Evolutionary conservation across 345 rosid genomes (phyloP), one percentile per base, ranked within the genome.

Genomic region (Microcos paniculata): DNA sequence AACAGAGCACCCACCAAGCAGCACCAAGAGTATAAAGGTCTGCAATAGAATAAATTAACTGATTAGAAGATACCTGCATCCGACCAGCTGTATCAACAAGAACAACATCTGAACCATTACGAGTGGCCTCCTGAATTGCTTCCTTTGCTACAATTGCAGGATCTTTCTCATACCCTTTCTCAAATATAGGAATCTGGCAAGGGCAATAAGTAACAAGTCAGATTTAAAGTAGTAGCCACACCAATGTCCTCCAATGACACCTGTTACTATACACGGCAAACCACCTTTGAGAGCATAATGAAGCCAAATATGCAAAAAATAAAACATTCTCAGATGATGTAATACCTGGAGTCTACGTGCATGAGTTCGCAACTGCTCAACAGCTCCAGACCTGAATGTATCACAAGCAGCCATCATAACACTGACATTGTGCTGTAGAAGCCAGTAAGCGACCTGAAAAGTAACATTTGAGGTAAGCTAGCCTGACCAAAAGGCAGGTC

Each of bases 351-450:
- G 85, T 78, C 99, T 92, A 52, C 98, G 97, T 74, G 98, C 99
- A 86, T 96, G 99, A 63, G 97, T 94, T 51, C 98, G 79, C 76
- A 96, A 81, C 84, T 96, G 99, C 84, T 96, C 99, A 79, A 96
- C 98, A 80, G 98, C 99, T 78, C 99, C 99, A 51, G 99, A 89
- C 33, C 99, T 90, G 83, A 96, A 96, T 74, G 99, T 96, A 83
- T 96, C 99, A 73, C 98, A 96, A 45, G 99, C 99, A 82, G 99
- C 99, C 98, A 96, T 96, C 99, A 92, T 93, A 68, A 92, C 98
- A 62, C 86, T 90, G 75, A 92, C 82, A 55, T 96, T 82, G 81
- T 96, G 98, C 96, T 93, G 97, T 77, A 70, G 85, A 83, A 96
- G 99, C 99, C 99, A 96, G 83, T 92, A 93, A 9, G 99, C 99